phyloP scores from a whole-genome alignment of 1,284 basidiomycete genomes.

The Pseudozyma sp. region DNA sequence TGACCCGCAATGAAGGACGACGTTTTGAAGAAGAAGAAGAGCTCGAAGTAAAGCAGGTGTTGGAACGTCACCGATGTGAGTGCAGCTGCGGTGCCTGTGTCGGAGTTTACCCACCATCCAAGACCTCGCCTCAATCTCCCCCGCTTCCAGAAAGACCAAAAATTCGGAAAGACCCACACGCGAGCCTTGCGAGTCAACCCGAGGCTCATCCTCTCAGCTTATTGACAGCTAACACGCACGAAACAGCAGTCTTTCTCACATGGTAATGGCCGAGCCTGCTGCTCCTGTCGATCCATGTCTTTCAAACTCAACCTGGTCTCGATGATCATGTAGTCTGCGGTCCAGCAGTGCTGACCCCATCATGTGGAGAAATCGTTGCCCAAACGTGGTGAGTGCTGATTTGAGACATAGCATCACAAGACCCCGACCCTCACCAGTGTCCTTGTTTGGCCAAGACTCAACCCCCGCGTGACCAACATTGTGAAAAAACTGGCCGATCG shows the following conservation, averaged over 20 bases:
- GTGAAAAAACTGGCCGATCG: background rate
- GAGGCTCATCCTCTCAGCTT: constrained; percentile 7
- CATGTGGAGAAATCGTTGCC: too few relatives aligned
- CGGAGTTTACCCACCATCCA: constrained; percentile 26
- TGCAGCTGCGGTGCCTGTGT: constrained; percentile 8
- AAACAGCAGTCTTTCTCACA: background rate
- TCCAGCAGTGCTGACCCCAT: too few relatives aligned
- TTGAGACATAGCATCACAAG: constrained; percentile 14
- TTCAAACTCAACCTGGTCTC: too few relatives aligned
- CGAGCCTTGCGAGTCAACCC: constrained; percentile 24
- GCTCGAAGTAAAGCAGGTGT: too few relatives aligned
- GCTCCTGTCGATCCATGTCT: too few relatives aligned
- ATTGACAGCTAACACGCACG: constrained; percentile 4
- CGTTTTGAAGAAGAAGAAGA: too few relatives aligned
- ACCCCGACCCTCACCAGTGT: background rate
- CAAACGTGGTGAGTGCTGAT: background rate
- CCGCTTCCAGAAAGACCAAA: background rate
- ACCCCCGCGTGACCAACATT: background rate
- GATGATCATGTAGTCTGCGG: too few relatives aligned
- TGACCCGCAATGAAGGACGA: too few relatives aligned
- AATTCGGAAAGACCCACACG: background rate
- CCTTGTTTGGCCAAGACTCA: background rate
- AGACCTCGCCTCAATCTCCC: constrained; percentile 1
- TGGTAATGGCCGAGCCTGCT: too few relatives aligned
- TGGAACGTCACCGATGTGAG: too few relatives aligned